Base-by-base conservation (phyloP, 768 basidiomycete genomes). In the Boletus subcaerulescens region DNA sequence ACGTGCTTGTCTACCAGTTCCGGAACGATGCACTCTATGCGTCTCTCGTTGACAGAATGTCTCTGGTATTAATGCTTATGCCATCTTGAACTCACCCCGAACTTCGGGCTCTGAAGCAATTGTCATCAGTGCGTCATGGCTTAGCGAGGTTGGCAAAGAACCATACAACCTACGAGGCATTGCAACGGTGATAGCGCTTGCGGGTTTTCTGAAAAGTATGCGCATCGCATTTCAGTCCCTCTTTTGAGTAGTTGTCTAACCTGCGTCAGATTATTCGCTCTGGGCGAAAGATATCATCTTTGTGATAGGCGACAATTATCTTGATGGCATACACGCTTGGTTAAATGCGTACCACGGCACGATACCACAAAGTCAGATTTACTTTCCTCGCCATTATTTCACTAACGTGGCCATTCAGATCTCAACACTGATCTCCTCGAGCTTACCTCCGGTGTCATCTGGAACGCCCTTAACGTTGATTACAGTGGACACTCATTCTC, bases 401-500 rank as follows among this genome's bases (percentile, higher is more conserved):
- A 17, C 50, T 58, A 22, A 61, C 36, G 3, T 32, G 18, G 12
- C 15, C 26, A 20, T 26, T 8, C 36, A 94, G 93, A 87, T 65
- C 74, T 93, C 17, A 60, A 74, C n/a, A 80, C 82, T 1, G 84
- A 89, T 35, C 74, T 77, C 10, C 76, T 97, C 36, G 71, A 75
- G 33, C 65, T 91, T 22, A 70, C 83, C 2, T 91, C 92, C 3
- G 95, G 94, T 4, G 88, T 94, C 7, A 89, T 99, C 41, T 99
- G 97, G 97, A 93, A 91, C 1, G 93, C 93, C 12, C 73, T 99
- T 44, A 90, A 89, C 61, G 83, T 99, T 41, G 97, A 98, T 68
- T 98, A 98, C 69, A 92, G 94, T 1, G 91, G 93, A 0, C 96
- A 99, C 71, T 98, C 95, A 0, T 96, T 98, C 72, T 93, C 90